Conservation (phyloP, 1,139 yeast genomes). For the Protomyces inouyei region DNA sequence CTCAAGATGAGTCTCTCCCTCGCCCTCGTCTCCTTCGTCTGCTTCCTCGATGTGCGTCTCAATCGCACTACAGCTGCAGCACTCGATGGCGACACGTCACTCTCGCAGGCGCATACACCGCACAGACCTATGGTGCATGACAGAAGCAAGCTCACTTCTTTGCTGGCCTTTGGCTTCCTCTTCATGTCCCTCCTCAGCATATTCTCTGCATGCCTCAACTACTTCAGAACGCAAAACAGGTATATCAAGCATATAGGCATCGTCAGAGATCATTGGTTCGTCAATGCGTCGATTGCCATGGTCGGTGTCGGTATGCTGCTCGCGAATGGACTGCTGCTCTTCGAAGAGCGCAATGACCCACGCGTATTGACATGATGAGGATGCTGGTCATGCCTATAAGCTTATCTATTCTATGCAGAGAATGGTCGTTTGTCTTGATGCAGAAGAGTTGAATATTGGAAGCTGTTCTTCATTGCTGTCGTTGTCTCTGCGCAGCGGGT, state of each 20-base stretch:
- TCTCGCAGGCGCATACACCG: not conserved
- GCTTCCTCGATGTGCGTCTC: slow-evolving; percentile 16
- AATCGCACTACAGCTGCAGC: not conserved
- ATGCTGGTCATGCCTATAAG: too few species aligned
- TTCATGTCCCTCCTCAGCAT: slow-evolving; percentile 7
- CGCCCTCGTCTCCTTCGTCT: slow-evolving; percentile 7
- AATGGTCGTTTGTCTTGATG: too few species aligned
- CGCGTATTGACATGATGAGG: too few species aligned
- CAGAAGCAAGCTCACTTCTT: not conserved
- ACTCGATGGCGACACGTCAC: not conserved
- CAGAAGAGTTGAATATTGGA: too few species aligned
- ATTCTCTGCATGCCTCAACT: not conserved
- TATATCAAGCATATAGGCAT: not conserved
- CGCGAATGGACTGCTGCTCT: slow-evolving; percentile 4
- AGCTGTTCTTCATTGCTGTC: too few species aligned
- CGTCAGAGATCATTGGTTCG: slow-evolving; percentile 12
- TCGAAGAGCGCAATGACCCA: not conserved
- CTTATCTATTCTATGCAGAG: too few species aligned
- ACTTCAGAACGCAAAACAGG: slow-evolving; percentile 6
- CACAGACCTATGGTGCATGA: slow-evolving; percentile 1
- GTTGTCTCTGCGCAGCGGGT: too few species aligned
- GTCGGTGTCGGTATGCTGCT: slow-evolving; percentile 5
- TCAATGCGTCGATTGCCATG: not conserved
- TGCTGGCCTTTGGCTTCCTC: slow-evolving; percentile 10
- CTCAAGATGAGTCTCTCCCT: slow-evolving; percentile 13